Conservation (phyloP, 2,329 filamentous ascomycete genomes). For the Sporothrix luriei region DNA sequence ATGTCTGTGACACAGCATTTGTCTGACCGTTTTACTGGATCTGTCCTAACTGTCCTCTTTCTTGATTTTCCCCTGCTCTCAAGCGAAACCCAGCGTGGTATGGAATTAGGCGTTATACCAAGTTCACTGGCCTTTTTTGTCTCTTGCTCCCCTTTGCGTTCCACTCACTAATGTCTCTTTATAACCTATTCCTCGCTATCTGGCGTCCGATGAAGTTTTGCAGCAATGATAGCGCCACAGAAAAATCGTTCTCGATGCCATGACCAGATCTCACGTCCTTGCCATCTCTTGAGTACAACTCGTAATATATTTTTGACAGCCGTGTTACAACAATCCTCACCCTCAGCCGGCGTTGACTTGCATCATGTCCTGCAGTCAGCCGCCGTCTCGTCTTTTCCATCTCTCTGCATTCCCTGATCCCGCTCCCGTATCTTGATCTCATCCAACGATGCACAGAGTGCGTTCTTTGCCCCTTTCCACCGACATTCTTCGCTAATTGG, state of each 20-base stretch:
- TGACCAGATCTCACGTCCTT: too few species aligned
- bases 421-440: slow-evolving; percentile 1
- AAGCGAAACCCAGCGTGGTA: not conserved
- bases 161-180: too few species aligned
- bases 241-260: too few species aligned
- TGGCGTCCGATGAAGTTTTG: too few species aligned
- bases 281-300: not conserved
- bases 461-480: too few species aligned
- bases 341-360: not conserved
- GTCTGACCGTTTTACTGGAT: not conserved
- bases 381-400: not conserved
- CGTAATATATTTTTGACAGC: not conserved
- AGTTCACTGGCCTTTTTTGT: too few species aligned
- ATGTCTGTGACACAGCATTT: slow-evolving; percentile 6
- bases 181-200: too few species aligned
- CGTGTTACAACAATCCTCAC: slow-evolving; percentile 2
- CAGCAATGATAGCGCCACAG: too few species aligned
- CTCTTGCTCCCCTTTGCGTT: too few species aligned
- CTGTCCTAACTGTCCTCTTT: too few species aligned
- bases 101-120: too few species aligned
- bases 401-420: not conserved
- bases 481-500: not conserved
- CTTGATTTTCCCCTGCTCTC: not conserved
- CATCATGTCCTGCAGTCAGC: slow-evolving; percentile 13
- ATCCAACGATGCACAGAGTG: not conserved